Conservation (phyloP, 2,329 filamentous ascomycete genomes). For the Onygenales sp. region DNA sequence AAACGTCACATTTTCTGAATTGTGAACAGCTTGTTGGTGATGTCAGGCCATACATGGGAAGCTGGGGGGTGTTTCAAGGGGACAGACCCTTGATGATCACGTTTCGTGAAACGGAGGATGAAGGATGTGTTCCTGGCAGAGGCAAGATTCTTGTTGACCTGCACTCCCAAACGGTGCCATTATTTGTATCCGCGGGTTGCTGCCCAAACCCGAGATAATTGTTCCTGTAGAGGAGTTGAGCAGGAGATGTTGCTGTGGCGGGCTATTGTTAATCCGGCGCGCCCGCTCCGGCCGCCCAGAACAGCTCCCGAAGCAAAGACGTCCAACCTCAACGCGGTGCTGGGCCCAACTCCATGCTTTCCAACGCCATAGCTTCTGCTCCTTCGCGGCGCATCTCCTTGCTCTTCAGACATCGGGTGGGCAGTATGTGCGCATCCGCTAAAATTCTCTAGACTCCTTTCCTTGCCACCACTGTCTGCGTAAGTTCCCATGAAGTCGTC, state of each 20-base stretch:
- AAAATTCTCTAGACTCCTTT: neutral
- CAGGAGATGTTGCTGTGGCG: neutral
- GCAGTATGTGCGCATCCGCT: neutral
- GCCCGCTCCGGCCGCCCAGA: neutral
- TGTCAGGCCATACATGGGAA: no score
- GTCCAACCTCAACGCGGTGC: neutral
- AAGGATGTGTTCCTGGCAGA: no score
- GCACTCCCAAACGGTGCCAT: no score
- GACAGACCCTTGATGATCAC: no score
- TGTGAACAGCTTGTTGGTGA: no score
- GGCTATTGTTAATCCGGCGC: slow-evolving; percentile 1
- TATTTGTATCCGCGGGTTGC: no score
- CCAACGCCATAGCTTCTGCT: neutral
- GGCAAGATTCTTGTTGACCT: no score
- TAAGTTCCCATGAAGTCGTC: neutral
- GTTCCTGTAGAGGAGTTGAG: no score
- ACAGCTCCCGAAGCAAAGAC: neutral
- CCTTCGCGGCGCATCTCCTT: neutral
- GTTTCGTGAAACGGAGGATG: no score
- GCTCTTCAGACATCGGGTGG: neutral
- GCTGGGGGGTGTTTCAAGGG: no score
- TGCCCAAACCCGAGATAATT: no score
- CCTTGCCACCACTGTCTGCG: neutral
- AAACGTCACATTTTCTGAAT: no score
- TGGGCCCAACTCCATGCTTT: neutral